Evolutionary conservation across 805 yeast species (phyloP).

Genomic region (Candida oleophila): DNA sequence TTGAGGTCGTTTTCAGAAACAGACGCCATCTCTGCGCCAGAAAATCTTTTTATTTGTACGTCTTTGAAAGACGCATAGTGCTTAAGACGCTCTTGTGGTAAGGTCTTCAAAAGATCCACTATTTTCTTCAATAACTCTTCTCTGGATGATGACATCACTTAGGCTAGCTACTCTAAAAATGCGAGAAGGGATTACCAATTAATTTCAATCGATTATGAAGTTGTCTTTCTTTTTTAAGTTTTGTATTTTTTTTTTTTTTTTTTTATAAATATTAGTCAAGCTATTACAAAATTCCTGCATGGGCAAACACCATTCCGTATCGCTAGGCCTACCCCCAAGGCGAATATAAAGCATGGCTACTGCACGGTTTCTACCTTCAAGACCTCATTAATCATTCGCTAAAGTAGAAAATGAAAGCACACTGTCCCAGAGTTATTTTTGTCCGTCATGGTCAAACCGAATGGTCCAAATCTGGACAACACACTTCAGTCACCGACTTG

Average conservation of each 20-base stretch:
- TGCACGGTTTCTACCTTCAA: too few relatives aligned
- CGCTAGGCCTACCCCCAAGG: not conserved
- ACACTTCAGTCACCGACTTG: conserved; percentile 84
- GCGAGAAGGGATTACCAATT: not conserved
- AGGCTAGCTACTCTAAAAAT: too few relatives aligned
- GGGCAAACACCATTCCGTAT: not conserved
- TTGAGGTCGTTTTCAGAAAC: conserved; percentile 51
- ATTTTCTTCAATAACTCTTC: conserved; percentile 55
- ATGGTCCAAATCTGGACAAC: conserved; percentile 94
- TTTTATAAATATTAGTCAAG: not conserved
- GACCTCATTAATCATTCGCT: too few relatives aligned
- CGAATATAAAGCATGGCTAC: not conserved
- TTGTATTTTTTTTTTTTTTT: too few relatives aligned
- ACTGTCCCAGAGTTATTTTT: conserved; percentile 67
- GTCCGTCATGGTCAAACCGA: conserved; percentile 90
- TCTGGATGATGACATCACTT: conserved; percentile 37
- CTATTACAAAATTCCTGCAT: not conserved
- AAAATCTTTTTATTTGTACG: conserved; percentile 49
- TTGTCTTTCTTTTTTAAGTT: too few relatives aligned
- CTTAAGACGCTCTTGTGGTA: conserved; percentile 68
- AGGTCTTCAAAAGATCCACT: conserved; percentile 54
- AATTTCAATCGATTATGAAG: not conserved
- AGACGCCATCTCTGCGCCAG: conserved; percentile 34
- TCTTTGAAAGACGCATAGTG: conserved; percentile 72
- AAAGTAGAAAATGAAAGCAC: conserved; percentile 12